These are phyloP conservation scores for Gossypium schwendimanii DNA, from an alignment of 441 rosid species.

Conservation along the genomic window DNA sequence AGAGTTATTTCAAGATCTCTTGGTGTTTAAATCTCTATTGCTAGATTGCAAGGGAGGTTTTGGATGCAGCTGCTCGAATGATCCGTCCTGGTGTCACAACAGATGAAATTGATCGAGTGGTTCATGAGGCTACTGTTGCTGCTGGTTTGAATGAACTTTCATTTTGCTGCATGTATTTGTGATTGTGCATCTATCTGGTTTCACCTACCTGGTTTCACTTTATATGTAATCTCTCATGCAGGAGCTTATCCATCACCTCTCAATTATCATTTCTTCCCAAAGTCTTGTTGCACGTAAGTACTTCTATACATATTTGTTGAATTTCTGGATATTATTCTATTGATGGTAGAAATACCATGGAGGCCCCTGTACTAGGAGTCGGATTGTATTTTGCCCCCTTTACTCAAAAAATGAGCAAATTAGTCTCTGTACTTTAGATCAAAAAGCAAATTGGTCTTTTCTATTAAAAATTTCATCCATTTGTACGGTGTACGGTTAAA, in stretches of 20 bases:
- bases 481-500: too few relatives aligned
- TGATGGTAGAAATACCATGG: too few relatives aligned
- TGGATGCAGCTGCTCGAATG: conserved; percentile 3
- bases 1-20: neutral
- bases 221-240: conserved; percentile 27
- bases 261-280: conserved; percentile 88
- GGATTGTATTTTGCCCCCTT: too few relatives aligned
- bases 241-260: conserved; percentile 98
- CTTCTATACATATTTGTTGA: conserved; percentile 21
- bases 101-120: conserved; percentile 19
- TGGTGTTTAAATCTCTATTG: neutral
- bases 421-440: too few relatives aligned
- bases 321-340: conserved; percentile 3
- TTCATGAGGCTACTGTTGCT: conserved; percentile 4
- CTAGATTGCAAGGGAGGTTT: conserved; percentile 45
- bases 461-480: too few relatives aligned
- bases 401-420: too few relatives aligned
- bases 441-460: too few relatives aligned
- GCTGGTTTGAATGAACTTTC: conserved; percentile 41
- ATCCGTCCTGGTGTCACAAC: neutral
- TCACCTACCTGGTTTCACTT: neutral
- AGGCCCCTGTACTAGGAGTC: too few relatives aligned
- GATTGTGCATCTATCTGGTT: neutral
- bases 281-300: conserved; percentile 99
- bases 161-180: neutral